Evolutionary conservation across 2,329 filamentous ascomycete species (phyloP), one percentile per base, ranked within the genome.

Genomic region (Alternaria consortialis): DNA sequence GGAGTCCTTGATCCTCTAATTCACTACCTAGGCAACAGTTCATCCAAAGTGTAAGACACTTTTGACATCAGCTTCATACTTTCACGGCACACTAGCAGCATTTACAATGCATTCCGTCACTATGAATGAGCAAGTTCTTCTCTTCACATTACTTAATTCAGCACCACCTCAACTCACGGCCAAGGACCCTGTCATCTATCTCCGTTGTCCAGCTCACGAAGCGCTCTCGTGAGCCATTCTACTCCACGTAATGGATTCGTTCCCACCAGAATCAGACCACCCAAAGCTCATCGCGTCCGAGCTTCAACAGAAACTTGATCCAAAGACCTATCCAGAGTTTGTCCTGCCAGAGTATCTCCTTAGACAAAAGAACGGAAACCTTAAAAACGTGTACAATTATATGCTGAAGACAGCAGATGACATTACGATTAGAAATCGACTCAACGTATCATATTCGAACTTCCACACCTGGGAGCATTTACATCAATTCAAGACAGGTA

Each of bases 381-480:
- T 40, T 7, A 7, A 20, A 8, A 40, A 11, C 9, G 37, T 20
- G 37, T 40, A 40, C 17, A 20, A 39, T 8, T 13, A 17, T 17
- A 3, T 23, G 11, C 23, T 37, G 36, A n/a, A 48, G 34, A 8
- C 39, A n/a, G 5, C 47, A 20, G 8, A 39, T 27, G 8, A 27
- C 17, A 27, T 51, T 23, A 23, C 32, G 9, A 51, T 51, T n/a
- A 13, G 7, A 3, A 51, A 51, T 15, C 8, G 17, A 27, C 31
- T 36, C 2, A 25, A 23, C 12, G 47, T 51, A 4, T 12, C n/a
- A 6, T 56, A 56, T 34, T 56, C 53, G 9, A 48, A 48, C 23
- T 56, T 48, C 9, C 53, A 48, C 43, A 47, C 43, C 4, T 56
- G 43, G 32, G 43, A 47, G 17, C 27, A 46, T 36, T 13, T 56